Percentiles rank a stretch among this genome's conserved stretches.
phyloP scores from a whole-genome alignment of 2,329 filamentous ascomycete genomes.

The Myriosclerotinia duriaeana region DNA sequence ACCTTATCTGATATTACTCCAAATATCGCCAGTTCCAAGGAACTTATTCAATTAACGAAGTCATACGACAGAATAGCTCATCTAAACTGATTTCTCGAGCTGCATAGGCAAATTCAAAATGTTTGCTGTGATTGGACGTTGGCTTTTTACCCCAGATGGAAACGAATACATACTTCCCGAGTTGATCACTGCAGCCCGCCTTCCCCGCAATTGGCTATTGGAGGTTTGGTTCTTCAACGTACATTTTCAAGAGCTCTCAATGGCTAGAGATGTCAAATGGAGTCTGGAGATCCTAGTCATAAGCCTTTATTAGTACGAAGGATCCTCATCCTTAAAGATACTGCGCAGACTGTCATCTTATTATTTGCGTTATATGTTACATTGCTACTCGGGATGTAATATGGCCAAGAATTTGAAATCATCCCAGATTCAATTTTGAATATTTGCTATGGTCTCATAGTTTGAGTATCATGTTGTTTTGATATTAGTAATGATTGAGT shows the following conservation, averaged over 20 bases:
- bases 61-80: constrained; percentile 8
- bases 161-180: constrained; percentile 1
- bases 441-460: constrained; percentile 7
- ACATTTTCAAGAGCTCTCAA: background rate
- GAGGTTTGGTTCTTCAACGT: background rate
- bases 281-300: background rate
- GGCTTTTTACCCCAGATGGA: background rate
- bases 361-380: background rate
- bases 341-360: background rate
- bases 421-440: constrained; percentile 12
- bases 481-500: background rate
- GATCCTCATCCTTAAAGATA: background rate
- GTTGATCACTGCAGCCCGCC: background rate
- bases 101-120: background rate
- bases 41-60: constrained; percentile 10
- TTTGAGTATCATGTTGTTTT: background rate
- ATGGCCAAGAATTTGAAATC: background rate
- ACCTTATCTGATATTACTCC: constrained; percentile 2
- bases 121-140: background rate
- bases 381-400: constrained; percentile 3
- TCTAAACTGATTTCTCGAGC: constrained; percentile 1
- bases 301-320: background rate
- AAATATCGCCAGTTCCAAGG: background rate
- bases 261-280: background rate
- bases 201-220: constrained; percentile 13